A percentile compares a stretch with the other conserved stretches of the same genome.
phyloP scores from a whole-genome alignment of 1,139 yeast species.

The Hyphopichia fennica region DNA sequence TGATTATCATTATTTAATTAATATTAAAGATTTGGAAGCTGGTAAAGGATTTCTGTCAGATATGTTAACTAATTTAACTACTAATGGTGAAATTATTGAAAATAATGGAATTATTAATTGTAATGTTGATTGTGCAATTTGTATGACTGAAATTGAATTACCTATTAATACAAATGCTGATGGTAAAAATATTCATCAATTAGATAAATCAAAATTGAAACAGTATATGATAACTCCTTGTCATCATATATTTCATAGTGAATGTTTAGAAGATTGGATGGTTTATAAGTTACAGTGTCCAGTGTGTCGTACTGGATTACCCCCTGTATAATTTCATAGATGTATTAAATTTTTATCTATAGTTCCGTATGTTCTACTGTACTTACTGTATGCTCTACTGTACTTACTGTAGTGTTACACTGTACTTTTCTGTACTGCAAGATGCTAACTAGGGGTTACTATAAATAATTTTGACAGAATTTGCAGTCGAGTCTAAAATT shows the following conservation, averaged over 20 bases:
- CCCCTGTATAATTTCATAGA: conserved; percentile 51
- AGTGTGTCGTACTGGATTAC: conserved; percentile 81
- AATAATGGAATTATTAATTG: conserved; percentile 24
- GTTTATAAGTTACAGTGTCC: conserved; percentile 90
- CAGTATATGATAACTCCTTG: conserved; percentile 92
- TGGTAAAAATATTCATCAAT: conserved; percentile 11
- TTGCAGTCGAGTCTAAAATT: no score
- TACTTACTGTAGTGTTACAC: no score
- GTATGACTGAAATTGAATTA: conserved; percentile 74
- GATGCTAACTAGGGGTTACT: no score
- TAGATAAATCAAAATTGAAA: conserved; percentile 27
- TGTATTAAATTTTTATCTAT: neutral
- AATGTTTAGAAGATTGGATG: conserved; percentile 93
- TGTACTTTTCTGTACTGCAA: no score
- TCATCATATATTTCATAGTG: conserved; percentile 82
- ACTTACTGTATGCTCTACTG: no score
- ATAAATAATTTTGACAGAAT: no score
- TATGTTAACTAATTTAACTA: conserved; percentile 24
- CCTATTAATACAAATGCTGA: conserved; percentile 42
- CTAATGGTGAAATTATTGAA: conserved; percentile 20
- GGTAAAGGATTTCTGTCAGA: conserved; percentile 45
- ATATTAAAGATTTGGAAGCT: conserved; percentile 60
- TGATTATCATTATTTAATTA: conserved; percentile 72
- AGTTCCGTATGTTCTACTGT: no score
- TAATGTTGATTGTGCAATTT: conserved; percentile 75